phyloP scores from a whole-genome alignment of 1,139 yeast genomes.

The Saccharomyces hybrid region DNA sequence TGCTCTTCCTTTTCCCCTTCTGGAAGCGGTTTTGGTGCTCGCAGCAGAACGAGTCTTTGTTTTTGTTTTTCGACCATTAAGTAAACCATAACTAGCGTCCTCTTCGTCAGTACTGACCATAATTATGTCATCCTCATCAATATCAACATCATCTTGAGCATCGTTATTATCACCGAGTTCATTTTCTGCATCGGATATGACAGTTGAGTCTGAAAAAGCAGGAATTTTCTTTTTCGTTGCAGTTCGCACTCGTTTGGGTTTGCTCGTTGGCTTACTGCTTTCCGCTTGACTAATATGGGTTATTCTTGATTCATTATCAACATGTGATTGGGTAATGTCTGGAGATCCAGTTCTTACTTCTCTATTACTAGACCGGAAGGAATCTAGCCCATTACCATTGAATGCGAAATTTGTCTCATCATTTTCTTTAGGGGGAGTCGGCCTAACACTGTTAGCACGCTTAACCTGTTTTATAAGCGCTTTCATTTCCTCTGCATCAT shows the following conservation, averaged over 20 bases:
- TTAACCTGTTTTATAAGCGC: conserved; percentile 24
- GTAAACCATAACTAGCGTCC: conserved; percentile 1
- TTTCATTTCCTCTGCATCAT: conserved; percentile 30
- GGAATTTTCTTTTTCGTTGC: conserved; percentile 4
- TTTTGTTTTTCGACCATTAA: conserved; percentile 1
- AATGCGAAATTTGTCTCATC: neutral
- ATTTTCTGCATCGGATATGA: conserved; percentile 10
- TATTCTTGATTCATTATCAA: neutral
- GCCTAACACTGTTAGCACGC: conserved; percentile 14
- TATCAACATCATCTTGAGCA: conserved; percentile 5
- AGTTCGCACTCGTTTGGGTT: neutral
- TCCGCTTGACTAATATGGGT: conserved; percentile 3
- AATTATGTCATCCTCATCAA: conserved; percentile 8
- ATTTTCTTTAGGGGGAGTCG: neutral
- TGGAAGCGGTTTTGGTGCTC: neutral
- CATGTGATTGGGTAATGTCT: neutral
- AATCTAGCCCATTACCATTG: neutral
- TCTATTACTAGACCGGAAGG: neutral
- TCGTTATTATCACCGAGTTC: conserved; percentile 8
- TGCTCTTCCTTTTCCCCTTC: conserved; percentile 1
- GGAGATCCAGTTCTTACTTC: neutral
- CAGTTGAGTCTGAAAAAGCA: conserved; percentile 7
- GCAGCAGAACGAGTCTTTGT: neutral
- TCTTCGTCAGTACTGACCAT: conserved; percentile 7
- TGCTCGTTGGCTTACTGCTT: neutral